Conservation (phyloP, 768 basidiomycete genomes). For the Boletus insuetus region DNA sequence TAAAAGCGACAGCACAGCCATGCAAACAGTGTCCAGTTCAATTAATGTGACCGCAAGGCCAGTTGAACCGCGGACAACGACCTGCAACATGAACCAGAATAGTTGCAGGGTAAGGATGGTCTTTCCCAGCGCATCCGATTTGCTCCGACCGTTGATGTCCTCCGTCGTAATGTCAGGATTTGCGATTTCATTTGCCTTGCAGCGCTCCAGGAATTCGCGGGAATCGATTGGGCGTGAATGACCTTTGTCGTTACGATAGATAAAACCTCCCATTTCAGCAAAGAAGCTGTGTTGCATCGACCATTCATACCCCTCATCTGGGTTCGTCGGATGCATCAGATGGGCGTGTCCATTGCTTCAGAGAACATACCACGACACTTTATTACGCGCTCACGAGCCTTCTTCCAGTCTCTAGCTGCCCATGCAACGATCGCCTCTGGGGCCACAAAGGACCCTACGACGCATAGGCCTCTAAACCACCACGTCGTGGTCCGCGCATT, state of each 20-base stretch:
- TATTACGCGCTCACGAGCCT: too few relatives aligned
- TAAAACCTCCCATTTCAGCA: neutral
- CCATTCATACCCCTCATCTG: neutral
- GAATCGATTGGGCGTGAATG: neutral
- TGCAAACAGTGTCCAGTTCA: neutral
- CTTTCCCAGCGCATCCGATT: neutral
- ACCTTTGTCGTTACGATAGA: neutral
- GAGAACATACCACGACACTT: too few relatives aligned
- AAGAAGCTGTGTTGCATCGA: constrained; percentile 1
- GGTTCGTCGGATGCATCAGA: too few relatives aligned
- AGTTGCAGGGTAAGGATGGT: neutral
- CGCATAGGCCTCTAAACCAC: neutral
- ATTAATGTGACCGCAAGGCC: neutral
- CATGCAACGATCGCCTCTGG: neutral
- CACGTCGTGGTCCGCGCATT: too few relatives aligned
- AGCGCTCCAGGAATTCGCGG: neutral
- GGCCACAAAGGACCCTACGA: neutral
- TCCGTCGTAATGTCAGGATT: neutral
- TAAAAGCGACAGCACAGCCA: neutral
- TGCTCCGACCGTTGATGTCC: neutral
- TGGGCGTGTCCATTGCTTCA: too few relatives aligned
- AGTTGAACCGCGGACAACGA: neutral
- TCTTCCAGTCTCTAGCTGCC: too few relatives aligned
- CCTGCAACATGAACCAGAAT: neutral
- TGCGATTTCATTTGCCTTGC: neutral